Base-by-base conservation (phyloP, 2,329 filamentous ascomycete genomes). In the Eutypa lata region DNA sequence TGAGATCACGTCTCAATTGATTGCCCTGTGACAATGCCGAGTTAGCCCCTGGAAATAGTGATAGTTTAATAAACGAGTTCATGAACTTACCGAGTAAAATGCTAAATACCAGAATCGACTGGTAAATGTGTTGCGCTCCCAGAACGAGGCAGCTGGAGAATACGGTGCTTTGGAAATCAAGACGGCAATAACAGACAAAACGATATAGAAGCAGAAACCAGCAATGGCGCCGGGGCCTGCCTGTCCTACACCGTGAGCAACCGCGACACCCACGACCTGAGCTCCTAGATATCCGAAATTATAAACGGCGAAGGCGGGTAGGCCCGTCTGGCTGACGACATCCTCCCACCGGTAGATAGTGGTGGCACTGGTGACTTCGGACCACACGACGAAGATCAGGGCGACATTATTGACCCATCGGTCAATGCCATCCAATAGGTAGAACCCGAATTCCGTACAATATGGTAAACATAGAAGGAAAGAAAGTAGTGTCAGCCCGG, bases 371-470 rank as follows among this genome's bases (percentile, higher is more conserved):
- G 80, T 71, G 56, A 80, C 71, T 67, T 84, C 68, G 53, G 77
- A 61, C 71, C 79, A 74, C 51, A 84, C 73, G 49, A 83, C 75
- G 61, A 84, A 79, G 48, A 83, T 73, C 19, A 83, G 61, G 16
- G 74, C 71, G 6, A 81, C 71, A 57, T 83, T 78, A 61, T 81
- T 83, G 54, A 79, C 73, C 79, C 79, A 83, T 2, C 74, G 67
- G 50, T 83, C 81, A 14, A 83, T 72, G 1, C 78, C 80, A 24
- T 77, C 74, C 2, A 83, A 71, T 0, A 83, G 71, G 53, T 80
- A 77, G 61, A 78, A 82, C 4, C 81, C 81, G 37, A 83, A 82
- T 51, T 82, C 72, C 0, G 80, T 82, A 64, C 80, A 82, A 61
- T 82, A 84, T 0, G 78, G 78, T 10, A 83, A 62, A 26, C 76